A percentile compares a stretch with the other conserved stretches of the same genome.
These are phyloP conservation scores for Pilaira anomala DNA, from an alignment of 192 early-diverging fungal species.

Conservation along the genomic window DNA sequence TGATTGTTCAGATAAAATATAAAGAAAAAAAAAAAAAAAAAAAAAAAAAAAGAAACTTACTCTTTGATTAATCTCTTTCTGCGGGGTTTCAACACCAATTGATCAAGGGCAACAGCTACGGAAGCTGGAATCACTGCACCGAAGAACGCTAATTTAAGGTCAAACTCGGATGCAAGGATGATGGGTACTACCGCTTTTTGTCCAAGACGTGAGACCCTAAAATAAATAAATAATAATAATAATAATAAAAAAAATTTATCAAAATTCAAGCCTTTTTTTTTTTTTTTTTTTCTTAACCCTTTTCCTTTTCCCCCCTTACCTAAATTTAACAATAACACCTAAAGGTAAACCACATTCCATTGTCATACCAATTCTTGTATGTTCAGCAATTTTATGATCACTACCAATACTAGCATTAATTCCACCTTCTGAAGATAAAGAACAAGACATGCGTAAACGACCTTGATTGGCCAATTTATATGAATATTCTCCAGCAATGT, in stretches of 20 bases:
- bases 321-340: conserved; percentile 58
- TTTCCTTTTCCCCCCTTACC: conserved; percentile 27
- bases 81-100: conserved; percentile 58
- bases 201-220: conserved; percentile 60
- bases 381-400: conserved; percentile 50
- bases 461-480: conserved; percentile 43
- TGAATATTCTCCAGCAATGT: conserved; percentile 49
- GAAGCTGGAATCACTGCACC: conserved; percentile 53
- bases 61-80: conserved; percentile 46
- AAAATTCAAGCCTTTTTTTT: not conserved
- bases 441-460: conserved; percentile 41
- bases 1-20: no score
- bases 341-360: conserved; percentile 58
- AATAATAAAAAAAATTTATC: not conserved
- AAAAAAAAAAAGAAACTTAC: conserved; percentile 28
- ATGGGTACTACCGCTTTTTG: conserved; percentile 68
- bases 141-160: conserved; percentile 50
- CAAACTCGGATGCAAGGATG: conserved; percentile 56
- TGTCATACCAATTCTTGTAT: conserved; percentile 54
- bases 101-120: conserved; percentile 52
- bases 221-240: not conserved
- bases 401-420: conserved; percentile 48
- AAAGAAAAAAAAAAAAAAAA: conserved; percentile 11
- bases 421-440: conserved; percentile 49
- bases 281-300: not conserved